Base-by-base conservation (phyloP, 2,329 filamentous ascomycete genomes). In the Phaeosphaeria sp. region DNA sequence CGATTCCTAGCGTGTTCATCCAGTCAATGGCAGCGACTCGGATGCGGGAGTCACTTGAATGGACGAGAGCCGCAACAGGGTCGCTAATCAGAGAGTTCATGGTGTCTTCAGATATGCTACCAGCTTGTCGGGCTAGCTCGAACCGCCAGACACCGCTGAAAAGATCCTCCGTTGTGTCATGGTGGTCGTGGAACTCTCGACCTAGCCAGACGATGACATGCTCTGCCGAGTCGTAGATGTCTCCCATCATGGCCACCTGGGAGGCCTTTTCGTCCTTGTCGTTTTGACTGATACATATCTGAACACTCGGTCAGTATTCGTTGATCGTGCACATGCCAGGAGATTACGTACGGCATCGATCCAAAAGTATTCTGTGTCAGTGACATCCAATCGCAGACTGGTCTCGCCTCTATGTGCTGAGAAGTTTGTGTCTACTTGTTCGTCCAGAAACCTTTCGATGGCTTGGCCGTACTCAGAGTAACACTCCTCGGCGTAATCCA, bases 231-330 rank as follows among this genome's bases (percentile, higher is more conserved):
- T 33, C 24, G 42, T 57, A 60, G 6, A 60, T 63, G 3, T 51
- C 33, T 17, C 42, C 25, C 51, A 63, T 63, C 11, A 55, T 47
- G 6, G 42, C 15, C 6, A 63, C 57, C 30, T 63, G 60, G 2
- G 36, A 24, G 11, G 43, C 44, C 30, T 50, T 54, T 39, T 63
- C 60, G 15, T 48, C 24, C 7, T 46, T 3, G 25, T 60, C 57
- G 20, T 15, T 17, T 33, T 63, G 60, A 18, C 60, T 60, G 39
- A 63, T 63, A 24, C 49, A 60, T 7, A 57, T 36, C 27, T 49
- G 17, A 6, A 6, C 2, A 6, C 2, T 6, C n/a, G 11, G 21
- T 46, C 17, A 46, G 43, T 20, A 3, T 43, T 20, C 2, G 13
- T 25, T 11, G 20, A 7, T 46, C 25, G 20, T 15, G 22, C 24